Conservation (phyloP, 345 rosid species). For the Bruguiera parviflora region DNA sequence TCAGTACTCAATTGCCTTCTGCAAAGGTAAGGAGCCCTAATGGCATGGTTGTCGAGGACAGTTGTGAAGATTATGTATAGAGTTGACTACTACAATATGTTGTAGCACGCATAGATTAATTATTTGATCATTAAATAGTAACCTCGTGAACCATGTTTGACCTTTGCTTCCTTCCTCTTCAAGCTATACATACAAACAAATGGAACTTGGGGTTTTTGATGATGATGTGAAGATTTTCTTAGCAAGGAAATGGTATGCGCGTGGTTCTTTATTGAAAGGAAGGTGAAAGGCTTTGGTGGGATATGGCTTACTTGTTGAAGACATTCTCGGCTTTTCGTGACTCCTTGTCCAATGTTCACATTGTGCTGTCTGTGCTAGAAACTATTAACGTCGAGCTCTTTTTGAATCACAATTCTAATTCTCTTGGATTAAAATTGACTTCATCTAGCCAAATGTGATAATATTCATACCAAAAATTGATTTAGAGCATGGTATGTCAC, state of each 20-base stretch:
- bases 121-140: too few relatives aligned
- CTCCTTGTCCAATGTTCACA: constrained; percentile 10
- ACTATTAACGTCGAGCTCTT: not conserved
- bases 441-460: too few relatives aligned
- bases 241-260: constrained; percentile 8
- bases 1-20: too few relatives aligned
- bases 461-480: too few relatives aligned
- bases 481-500: too few relatives aligned
- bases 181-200: constrained; percentile 11
- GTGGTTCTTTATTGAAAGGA: constrained; percentile 9
- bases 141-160: not conserved
- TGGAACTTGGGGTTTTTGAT: constrained; percentile 12
- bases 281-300: constrained; percentile 17
- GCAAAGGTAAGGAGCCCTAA: too few relatives aligned
- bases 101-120: too few relatives aligned
- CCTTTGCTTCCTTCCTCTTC: constrained; percentile 12
- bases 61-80: too few relatives aligned
- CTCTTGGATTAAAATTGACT: too few relatives aligned
- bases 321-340: not conserved
- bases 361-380: constrained; percentile 15
- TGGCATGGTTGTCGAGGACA: too few relatives aligned
- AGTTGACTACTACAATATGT: too few relatives aligned
- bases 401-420: too few relatives aligned
- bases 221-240: constrained; percentile 13
- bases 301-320: constrained; percentile 11